Evolutionary conservation across 306 rosid species (phyloP).

Genomic region (Medicago lupulina): DNA sequence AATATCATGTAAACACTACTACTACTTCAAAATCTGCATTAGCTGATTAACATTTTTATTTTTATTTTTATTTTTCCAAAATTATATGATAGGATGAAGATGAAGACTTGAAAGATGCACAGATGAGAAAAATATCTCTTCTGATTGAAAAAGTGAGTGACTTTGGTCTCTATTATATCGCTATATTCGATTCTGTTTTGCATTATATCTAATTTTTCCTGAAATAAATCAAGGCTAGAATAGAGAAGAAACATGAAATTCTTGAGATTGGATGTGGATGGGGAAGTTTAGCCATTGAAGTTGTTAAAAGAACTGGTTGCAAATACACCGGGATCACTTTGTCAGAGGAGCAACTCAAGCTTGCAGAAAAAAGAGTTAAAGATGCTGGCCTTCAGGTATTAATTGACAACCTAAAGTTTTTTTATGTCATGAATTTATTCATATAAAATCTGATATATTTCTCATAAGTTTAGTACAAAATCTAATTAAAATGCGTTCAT

Average conservation of each 20-base stretch:
- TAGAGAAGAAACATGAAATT: constrained; percentile 71
- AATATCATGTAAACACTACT: constrained; percentile 4
- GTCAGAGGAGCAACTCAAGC: constrained; percentile 78
- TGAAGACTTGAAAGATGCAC: constrained; percentile 82
- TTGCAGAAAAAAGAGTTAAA: constrained; percentile 67
- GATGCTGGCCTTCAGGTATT: constrained; percentile 83
- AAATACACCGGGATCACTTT: constrained; percentile 87
- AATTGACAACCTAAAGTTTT: no score
- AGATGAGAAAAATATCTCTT: constrained; percentile 69
- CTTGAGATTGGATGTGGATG: constrained; percentile 93
- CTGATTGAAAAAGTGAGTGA: constrained; percentile 67
- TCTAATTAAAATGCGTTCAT: no score
- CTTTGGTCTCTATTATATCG: not conserved
- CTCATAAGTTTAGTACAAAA: no score
- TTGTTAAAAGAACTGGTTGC: constrained; percentile 79
- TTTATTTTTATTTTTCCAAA: constrained; percentile 6
- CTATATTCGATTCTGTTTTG: not conserved
- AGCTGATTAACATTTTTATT: not conserved
- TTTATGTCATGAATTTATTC: no score
- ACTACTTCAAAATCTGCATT: constrained; percentile 20
- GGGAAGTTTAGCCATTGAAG: constrained; percentile 93
- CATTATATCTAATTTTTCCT: constrained; percentile 19
- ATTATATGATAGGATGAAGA: constrained; percentile 55
- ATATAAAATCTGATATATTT: not conserved
- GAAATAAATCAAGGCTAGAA: constrained; percentile 58